Percentiles rank a stretch among this genome's conserved stretches.
Conservation (phyloP, 306 rosid species). For the Lathyrus tuberosus region DNA sequence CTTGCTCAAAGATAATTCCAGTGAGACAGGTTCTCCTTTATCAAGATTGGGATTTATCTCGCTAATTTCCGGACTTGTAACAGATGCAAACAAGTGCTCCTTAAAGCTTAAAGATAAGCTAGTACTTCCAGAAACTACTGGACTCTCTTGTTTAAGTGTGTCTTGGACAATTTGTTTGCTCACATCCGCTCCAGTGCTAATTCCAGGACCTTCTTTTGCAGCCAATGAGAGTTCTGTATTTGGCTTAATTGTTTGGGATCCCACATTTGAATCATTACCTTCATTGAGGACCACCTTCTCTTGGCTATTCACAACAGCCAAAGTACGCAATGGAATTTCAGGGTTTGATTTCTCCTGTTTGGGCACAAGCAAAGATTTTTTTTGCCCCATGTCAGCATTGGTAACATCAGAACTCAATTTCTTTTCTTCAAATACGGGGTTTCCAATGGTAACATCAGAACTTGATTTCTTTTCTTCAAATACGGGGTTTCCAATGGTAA, state of each 20-base stretch:
- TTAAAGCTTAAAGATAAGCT: slow-evolving; percentile 55
- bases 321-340: neutral
- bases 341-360: slow-evolving; percentile 53
- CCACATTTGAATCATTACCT: slow-evolving; percentile 36
- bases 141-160: slow-evolving; percentile 48
- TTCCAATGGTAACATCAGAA: slow-evolving; percentile 36
- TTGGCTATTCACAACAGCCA: slow-evolving; percentile 45
- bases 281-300: slow-evolving; percentile 39
- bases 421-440: no score
- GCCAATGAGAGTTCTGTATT: slow-evolving; percentile 54
- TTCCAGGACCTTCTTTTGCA: slow-evolving; percentile 51
- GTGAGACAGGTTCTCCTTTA: slow-evolving; percentile 50
- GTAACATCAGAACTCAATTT: neutral
- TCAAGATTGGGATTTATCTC: slow-evolving; percentile 36
- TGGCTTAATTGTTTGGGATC: slow-evolving; percentile 39
- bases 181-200: slow-evolving; percentile 45
- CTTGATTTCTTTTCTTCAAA: slow-evolving; percentile 53
- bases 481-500: no score
- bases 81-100: slow-evolving; percentile 47
- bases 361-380: slow-evolving; percentile 35
- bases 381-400: slow-evolving; percentile 42
- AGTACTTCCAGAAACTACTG: slow-evolving; percentile 47
- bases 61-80: slow-evolving; percentile 36
- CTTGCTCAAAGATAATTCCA: slow-evolving; percentile 72
- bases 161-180: slow-evolving; percentile 40